These are phyloP conservation scores for Musa itinerans DNA, from an alignment of 176 grass and related monocot species.

Conservation along the genomic window DNA sequence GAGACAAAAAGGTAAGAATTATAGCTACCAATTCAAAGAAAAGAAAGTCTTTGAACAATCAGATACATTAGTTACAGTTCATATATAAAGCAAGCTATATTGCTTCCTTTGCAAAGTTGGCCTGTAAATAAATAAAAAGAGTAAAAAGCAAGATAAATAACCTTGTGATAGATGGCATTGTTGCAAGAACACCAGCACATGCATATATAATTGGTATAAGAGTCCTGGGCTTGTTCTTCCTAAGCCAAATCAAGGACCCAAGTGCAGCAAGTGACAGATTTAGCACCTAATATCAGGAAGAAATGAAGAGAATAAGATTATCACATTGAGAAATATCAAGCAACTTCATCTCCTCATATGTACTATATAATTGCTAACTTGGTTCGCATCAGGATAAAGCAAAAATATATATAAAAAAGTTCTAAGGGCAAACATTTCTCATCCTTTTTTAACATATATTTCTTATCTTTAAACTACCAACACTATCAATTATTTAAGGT, in stretches of 20 bases:
- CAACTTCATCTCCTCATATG: neutral
- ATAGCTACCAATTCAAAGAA: no score
- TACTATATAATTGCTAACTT: no score
- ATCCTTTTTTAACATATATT: no score
- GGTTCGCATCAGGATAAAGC: no score
- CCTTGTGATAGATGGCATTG: constrained; percentile 93
- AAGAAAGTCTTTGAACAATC: neutral
- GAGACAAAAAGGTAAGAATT: no score
- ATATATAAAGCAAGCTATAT: neutral
- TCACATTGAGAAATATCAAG: neutral
- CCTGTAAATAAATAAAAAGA: neutral
- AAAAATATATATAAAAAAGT: no score
- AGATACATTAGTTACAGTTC: neutral
- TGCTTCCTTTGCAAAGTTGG: neutral
- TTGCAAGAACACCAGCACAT: constrained; percentile 81
- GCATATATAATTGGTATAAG: constrained; percentile 85
- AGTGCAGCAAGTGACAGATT: constrained; percentile 79
- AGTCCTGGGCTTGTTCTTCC: constrained; percentile 88
- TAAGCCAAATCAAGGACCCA: constrained; percentile 92
- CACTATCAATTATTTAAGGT: no score
- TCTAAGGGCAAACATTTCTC: no score
- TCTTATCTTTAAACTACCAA: no score
- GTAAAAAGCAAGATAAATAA: constrained; percentile 7
- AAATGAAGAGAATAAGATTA: neutral
- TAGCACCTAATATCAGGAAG: constrained; percentile 42